Conservation (phyloP, 106 monocot genomes). For the Chionographis japonica region DNA sequence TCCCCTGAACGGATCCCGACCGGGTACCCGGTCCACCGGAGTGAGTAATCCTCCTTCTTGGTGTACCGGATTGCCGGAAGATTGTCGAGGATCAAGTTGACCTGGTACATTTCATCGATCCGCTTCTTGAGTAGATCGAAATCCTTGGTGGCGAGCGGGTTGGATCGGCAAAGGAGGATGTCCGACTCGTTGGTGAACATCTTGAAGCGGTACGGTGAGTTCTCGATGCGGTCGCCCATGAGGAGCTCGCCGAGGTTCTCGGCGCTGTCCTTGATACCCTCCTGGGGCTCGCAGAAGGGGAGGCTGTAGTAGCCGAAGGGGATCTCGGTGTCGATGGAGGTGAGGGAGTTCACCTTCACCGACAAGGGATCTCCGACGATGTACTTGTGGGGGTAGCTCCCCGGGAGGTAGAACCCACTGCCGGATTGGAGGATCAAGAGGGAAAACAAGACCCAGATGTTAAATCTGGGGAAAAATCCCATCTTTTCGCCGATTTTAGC, state of each 20-base stretch:
- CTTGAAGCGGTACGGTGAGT: constrained; percentile 26
- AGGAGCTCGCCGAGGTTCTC: constrained; percentile 54
- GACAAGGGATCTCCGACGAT: constrained; percentile 14
- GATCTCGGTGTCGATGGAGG: constrained; percentile 44
- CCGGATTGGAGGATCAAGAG: neutral
- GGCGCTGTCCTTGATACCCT: constrained; percentile 15
- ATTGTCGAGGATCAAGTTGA: constrained; percentile 49
- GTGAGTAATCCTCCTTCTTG: constrained; percentile 16
- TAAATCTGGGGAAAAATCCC: neutral
- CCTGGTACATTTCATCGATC: constrained; percentile 42
- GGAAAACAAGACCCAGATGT: neutral
- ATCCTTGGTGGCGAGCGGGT: constrained; percentile 5
- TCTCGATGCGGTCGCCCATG: constrained; percentile 48
- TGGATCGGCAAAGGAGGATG: constrained; percentile 25
- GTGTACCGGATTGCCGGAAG: constrained; percentile 45
- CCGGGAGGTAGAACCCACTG: constrained; percentile 50
- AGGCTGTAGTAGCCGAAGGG: constrained; percentile 49
- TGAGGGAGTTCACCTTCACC: constrained; percentile 51
- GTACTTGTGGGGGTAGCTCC: constrained; percentile 49
- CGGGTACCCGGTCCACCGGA: constrained; percentile 43
- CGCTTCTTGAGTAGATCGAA: constrained; percentile 15
- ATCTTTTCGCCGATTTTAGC: neutral
- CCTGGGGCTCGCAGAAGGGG: constrained; percentile 20
- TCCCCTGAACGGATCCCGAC: constrained; percentile 27
- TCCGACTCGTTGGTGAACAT: constrained; percentile 21